A percentile compares a stretch with the other conserved stretches of the same genome.
phyloP scores from a whole-genome alignment of 345 rosid genomes.

The Ailanthus altissimus region DNA sequence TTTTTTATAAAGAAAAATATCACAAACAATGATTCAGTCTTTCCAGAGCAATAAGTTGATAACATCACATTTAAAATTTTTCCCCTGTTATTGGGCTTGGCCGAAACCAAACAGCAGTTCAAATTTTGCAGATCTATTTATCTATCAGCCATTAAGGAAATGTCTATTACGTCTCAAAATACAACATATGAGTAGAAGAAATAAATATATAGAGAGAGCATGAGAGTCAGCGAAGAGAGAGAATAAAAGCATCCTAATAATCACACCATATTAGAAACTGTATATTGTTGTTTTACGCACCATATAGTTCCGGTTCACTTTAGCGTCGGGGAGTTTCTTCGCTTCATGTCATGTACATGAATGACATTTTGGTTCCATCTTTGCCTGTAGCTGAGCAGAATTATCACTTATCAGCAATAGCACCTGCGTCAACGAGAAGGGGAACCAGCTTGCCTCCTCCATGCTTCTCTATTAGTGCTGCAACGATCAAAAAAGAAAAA shows the following conservation, averaged over 20 bases:
- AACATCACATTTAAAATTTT: no score
- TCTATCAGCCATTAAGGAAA: neutral
- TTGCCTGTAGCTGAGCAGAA: constrained; percentile 35
- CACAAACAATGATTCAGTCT: no score
- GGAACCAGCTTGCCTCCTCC: constrained; percentile 54
- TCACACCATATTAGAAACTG: neutral
- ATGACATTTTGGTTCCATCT: neutral
- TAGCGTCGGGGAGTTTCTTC: neutral
- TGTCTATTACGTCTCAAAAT: neutral
- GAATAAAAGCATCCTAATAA: neutral
- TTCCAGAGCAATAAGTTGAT: no score
- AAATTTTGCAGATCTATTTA: no score
- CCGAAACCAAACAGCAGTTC: no score
- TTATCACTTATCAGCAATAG: constrained; percentile 35
- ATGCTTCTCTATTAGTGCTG: constrained; percentile 56
- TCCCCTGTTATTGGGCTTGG: no score
- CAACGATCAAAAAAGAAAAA: constrained; percentile 2
- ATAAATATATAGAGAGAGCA: neutral
- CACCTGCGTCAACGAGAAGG: constrained; percentile 61
- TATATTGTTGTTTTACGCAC: neutral
- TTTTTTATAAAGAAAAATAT: no score
- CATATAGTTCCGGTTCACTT: neutral
- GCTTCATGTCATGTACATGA: neutral
- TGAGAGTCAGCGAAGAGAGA: neutral
- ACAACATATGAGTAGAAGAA: neutral